phyloP scores from a whole-genome alignment of 2,329 filamentous ascomycete genomes.

The Colletotrichum caudatum region DNA sequence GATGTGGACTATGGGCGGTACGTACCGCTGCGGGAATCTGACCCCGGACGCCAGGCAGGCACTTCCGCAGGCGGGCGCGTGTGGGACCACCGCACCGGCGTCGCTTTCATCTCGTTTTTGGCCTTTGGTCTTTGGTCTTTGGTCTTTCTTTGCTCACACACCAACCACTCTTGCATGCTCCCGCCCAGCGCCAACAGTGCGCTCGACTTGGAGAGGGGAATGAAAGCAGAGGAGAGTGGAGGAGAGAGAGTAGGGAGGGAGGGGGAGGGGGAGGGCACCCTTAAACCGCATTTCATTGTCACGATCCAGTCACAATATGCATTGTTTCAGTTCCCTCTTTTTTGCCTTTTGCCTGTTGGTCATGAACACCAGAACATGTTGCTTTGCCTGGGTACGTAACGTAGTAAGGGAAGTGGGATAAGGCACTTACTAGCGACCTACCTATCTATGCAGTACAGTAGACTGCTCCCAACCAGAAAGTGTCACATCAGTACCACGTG shows the following conservation, averaged over 20 bases:
- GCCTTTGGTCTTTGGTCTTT: not conserved
- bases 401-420: no score
- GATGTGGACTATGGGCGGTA: not conserved
- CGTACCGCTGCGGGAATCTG: not conserved
- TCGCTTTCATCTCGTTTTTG: not conserved
- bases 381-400: no score
- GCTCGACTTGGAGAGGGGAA: not conserved
- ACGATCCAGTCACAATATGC: not conserved
- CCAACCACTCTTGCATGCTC: not conserved
- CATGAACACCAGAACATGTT: no score
- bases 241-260: no score
- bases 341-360: not conserved
- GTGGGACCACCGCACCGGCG: not conserved
- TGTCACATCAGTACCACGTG: not conserved
- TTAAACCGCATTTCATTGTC: not conserved
- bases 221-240: not conserved
- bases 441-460: not conserved
- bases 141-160: not conserved
- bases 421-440: no score
- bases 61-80: not conserved
- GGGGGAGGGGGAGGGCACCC: not conserved
- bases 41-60: not conserved
- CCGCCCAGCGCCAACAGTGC: constrained; percentile 1
- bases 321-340: not conserved
- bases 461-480: not conserved